Conservation (phyloP, 768 basidiomycete genomes). For the Hemileccinum rubropunctum region DNA sequence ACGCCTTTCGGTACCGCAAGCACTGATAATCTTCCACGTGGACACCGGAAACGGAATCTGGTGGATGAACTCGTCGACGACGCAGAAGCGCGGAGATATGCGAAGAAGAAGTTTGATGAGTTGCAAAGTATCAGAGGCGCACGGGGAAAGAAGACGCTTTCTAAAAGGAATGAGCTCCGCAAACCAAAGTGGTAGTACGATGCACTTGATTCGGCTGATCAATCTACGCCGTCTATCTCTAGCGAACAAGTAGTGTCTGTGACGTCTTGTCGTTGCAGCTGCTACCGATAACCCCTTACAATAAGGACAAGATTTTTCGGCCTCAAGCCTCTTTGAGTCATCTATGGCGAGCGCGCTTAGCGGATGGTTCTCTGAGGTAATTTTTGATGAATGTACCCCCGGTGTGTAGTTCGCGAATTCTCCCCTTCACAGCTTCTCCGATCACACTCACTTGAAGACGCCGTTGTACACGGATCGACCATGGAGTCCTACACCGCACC, state of each 20-base stretch:
- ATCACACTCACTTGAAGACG: slow-evolving; percentile 9
- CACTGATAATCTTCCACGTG: slow-evolving; percentile 66
- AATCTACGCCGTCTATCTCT: slow-evolving; percentile 7
- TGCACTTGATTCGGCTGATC: slow-evolving; percentile 6
- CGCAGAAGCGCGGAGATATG: slow-evolving; percentile 79
- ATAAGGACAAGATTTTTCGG: too few relatives aligned
- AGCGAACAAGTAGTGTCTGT: not conserved
- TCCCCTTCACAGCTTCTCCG: slow-evolving; percentile 8
- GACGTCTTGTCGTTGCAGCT: not conserved
- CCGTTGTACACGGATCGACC: slow-evolving; percentile 3
- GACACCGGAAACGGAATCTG: slow-evolving; percentile 73
- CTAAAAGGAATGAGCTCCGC: slow-evolving; percentile 58
- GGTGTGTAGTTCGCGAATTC: slow-evolving; percentile 5
- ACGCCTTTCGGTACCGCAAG: slow-evolving; percentile 72
- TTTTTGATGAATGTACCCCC: not conserved
- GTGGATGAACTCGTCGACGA: slow-evolving; percentile 91
- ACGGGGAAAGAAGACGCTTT: slow-evolving; percentile 68
- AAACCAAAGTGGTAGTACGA: slow-evolving; percentile 64
- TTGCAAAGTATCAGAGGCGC: slow-evolving; percentile 66
- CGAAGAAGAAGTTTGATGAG: slow-evolving; percentile 89
- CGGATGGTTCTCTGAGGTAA: slow-evolving; percentile 11
- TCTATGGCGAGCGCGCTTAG: not conserved
- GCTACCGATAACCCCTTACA: not conserved
- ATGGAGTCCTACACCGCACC: too few relatives aligned
- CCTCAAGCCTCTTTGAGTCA: too few relatives aligned